Conservation (phyloP, 2,329 filamentous ascomycete species). For the Sporothrix brunneoviolacea region DNA sequence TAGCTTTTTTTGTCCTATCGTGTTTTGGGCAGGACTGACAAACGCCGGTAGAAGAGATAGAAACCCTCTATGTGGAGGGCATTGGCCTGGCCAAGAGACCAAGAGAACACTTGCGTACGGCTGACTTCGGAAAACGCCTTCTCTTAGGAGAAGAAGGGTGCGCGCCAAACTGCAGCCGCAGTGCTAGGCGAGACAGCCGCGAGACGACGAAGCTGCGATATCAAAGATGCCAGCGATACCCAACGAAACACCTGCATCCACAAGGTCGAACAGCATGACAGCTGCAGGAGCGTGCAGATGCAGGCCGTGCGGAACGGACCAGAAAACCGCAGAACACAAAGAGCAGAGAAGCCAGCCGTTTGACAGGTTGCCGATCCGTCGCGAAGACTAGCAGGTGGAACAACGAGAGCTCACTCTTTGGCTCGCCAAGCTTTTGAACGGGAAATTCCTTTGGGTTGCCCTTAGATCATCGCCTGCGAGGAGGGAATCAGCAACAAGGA, state of each 20-base stretch:
- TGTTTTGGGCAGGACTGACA: not conserved
- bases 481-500: too few relatives aligned
- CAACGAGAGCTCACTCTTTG: too few relatives aligned
- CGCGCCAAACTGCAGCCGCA: not conserved
- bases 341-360: not conserved
- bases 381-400: too few relatives aligned
- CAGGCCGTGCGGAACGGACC: not conserved
- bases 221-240: too few relatives aligned
- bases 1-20: not conserved
- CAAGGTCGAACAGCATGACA: conserved; percentile 1
- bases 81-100: not conserved
- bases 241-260: not conserved
- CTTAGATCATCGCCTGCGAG: too few relatives aligned
- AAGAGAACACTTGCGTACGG: not conserved
- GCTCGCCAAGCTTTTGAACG: too few relatives aligned
- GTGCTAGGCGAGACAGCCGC: not conserved
- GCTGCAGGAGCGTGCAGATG: not conserved
- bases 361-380: too few relatives aligned
- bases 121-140: conserved; percentile 7
- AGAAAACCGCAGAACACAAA: not conserved
- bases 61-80: not conserved
- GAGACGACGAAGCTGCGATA: not conserved
- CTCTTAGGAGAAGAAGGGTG: not conserved
- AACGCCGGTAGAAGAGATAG: not conserved
- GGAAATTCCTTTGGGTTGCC: too few relatives aligned